Conservation (phyloP, 257 asterid genomes). For the Anisodus tanguticus region DNA sequence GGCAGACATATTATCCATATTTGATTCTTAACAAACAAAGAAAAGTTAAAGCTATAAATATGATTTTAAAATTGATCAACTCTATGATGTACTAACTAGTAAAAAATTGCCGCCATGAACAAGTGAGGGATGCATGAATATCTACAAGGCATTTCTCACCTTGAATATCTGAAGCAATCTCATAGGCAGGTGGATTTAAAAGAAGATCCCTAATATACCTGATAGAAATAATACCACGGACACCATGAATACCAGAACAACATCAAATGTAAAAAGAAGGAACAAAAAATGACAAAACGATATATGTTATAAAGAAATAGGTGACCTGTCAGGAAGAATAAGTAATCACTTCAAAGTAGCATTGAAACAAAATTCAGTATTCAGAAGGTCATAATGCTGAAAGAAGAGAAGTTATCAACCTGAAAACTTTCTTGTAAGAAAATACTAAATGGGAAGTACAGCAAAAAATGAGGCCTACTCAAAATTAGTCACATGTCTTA, state of each 20-base stretch:
- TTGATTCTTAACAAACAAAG: neutral
- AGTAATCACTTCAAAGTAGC: conserved; percentile 27
- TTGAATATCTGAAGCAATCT: conserved; percentile 79
- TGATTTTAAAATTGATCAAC: conserved; percentile 3
- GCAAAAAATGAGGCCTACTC: neutral
- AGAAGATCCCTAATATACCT: conserved; percentile 93
- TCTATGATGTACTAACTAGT: neutral
- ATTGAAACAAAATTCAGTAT: conserved; percentile 9
- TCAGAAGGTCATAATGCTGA: conserved; percentile 6
- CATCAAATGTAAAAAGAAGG: conserved; percentile 23
- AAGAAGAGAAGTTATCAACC: conserved; percentile 19
- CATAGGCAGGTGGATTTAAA: conserved; percentile 94
- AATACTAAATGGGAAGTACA: conserved; percentile 9
- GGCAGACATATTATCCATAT: neutral
- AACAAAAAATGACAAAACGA: neutral
- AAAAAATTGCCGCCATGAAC: conserved; percentile 9
- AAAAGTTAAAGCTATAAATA: conserved; percentile 14
- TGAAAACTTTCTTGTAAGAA: neutral
- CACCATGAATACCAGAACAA: conserved; percentile 31
- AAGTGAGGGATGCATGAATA: conserved; percentile 19
- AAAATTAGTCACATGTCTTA: neutral
- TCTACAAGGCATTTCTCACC: conserved; percentile 43
- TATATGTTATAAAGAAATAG: neutral
- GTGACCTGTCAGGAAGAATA: neutral
- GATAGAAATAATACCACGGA: conserved; percentile 30